A percentile compares a stretch with the other conserved stretches of the same genome.
Evolutionary conservation across 2,329 filamentous ascomycete species (phyloP).

Genomic region (Trichoderma gracile): DNA sequence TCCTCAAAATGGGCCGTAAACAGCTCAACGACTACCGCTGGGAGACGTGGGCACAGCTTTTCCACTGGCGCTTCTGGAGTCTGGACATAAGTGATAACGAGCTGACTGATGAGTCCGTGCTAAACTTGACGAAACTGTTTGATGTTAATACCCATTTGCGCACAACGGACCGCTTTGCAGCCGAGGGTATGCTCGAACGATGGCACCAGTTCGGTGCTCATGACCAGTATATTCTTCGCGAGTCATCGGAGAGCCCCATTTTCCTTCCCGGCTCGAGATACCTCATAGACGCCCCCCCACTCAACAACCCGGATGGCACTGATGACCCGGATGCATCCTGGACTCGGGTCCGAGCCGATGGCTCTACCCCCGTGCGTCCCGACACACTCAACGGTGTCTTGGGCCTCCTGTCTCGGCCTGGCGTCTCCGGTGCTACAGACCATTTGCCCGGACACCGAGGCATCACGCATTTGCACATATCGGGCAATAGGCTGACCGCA

Average conservation of each 20-base stretch:
- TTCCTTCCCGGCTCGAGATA: constrained; percentile 52
- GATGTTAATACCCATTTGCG: not conserved
- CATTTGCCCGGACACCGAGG: constrained; percentile 32
- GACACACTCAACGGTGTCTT: constrained; percentile 36
- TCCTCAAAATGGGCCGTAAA: constrained; percentile 53
- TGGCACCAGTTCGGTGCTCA: not conserved
- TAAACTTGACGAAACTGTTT: constrained; percentile 11
- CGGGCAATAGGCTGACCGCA: constrained; percentile 50
- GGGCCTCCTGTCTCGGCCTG: constrained; percentile 32
- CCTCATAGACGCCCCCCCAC: constrained; percentile 50
- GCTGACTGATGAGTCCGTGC: constrained; percentile 49
- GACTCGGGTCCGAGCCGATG: constrained; percentile 37
- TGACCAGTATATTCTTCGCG: too few relatives aligned
- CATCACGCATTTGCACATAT: constrained; percentile 58
- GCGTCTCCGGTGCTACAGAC: constrained; percentile 24
- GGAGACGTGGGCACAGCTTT: constrained; percentile 37
- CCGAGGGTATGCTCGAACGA: not conserved
- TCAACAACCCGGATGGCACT: constrained; percentile 16
- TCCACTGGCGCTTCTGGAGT: constrained; percentile 53
- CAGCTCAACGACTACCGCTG: constrained; percentile 45
- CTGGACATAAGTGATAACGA: constrained; percentile 56
- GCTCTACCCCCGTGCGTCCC: constrained; percentile 28
- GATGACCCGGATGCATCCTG: not conserved
- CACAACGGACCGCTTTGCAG: not conserved
- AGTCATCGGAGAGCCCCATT: constrained; percentile 37